Evolutionary conservation across 2,329 filamentous ascomycete genomes (phyloP), one percentile per base, ranked within the genome.

Genomic region (Myriosclerotinia curreyana): DNA sequence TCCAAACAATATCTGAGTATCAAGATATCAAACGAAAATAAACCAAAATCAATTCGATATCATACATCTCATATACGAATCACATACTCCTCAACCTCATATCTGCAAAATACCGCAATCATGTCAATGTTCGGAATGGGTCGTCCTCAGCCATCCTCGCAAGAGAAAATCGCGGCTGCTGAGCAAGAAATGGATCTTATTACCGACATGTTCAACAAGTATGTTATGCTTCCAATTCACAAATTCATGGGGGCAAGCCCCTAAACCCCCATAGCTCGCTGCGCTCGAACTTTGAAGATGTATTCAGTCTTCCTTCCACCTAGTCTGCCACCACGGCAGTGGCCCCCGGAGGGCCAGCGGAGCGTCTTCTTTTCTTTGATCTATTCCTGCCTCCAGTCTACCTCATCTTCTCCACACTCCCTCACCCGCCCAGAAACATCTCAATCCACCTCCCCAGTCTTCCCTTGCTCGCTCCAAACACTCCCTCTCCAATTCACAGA

Each of bases 191-290:
- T 98, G 79, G 95, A 97, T 80, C 93, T 98, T 83, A 87, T 97
- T 72, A 91, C 92, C 68, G 93, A 97, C 79, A 97, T 98, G 89
- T 96, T 96, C 84, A 94, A 92, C 82, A 91, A 95, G 95, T 98
- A 91, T 95, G 95, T n/a, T 98, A 86, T 67, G 78, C 69, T 60
- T 53, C 50, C 31, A 31, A 28, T 36, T 56, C 40, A 20, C 15
- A 14, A 44, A 15, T 63, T n/a, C 20, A 34, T 46, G 11, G 3
- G n/a, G 7, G 17, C 5, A 46, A 42, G 20, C 54, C 5, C 17
- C 20, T 4, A 15, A 31, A 34, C 12, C 20, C 20, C 25, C 20
- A 34, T n/a, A 34, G 20, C 40, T 56, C 17, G 25, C 28, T 46
- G 40, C 25, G 28, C 40, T 56, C 12, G 28, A 42, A n/a, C n/a